Evolutionary conservation across 2,329 filamentous ascomycete species (phyloP), one percentile per base, ranked within the genome.

Genomic region (Aspergillus sp.): DNA sequence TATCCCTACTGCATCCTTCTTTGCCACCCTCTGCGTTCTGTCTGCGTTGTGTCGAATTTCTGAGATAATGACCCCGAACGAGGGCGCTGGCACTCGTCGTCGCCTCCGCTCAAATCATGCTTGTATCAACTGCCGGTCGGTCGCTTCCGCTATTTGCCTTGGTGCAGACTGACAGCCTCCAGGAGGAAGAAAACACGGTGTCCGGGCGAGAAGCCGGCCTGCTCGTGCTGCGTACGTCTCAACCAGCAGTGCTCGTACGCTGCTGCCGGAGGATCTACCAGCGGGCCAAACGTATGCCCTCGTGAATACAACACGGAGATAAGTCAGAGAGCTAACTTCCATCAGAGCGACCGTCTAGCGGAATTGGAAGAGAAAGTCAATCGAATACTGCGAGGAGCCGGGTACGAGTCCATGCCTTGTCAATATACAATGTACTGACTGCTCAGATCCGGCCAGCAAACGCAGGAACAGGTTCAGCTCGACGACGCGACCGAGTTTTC

Each of bases 301-400:
- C 24, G 4, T 46, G 7, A 19, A 9, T 30, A n/a, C 15, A 44
- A 33, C n/a, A 34, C 47, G 66, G 27, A 30, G 27, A 3, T 4
- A 42, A 33, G 15, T 39, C 47, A 66, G 27, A 30, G 27, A 3
- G 0, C 27, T 30, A 30, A 30, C 27, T 9, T 62, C 51, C 12
- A 6, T 33, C 24, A 82, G 80, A 79, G 80, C 61, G 80, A 82
- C 65, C 74, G 80, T 61, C 70, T 82, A n/a, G 79, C 79, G 13
- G 77, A 79, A 51, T 63, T 82, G 41, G 80, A 82, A 69, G 79
- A 82, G 68, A 82, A 82, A 65, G 74, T 82, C 47, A 79, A 82
- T 67, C 76, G 78, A 57, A 72, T 82, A 53, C 68, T 82, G 19
- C 81, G 72, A 48, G 78, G 79, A 54, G 75, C 68, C 57, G 65